These are phyloP conservation scores for Colletotrichum cordylinicola DNA, from an alignment of 2,329 filamentous ascomycete genomes.

Conservation along the genomic window DNA sequence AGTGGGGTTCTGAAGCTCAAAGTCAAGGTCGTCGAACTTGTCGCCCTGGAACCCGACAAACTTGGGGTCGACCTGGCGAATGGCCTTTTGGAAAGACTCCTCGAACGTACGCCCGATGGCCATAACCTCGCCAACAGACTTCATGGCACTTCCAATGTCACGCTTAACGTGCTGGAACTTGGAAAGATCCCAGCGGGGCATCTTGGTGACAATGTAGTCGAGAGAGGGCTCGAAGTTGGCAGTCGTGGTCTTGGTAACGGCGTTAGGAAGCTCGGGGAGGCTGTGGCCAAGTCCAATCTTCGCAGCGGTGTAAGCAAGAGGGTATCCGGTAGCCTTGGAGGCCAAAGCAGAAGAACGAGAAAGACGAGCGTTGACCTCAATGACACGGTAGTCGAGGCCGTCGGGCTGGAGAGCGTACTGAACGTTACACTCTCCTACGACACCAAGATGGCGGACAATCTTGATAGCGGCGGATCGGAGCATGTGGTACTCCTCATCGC, in stretches of 20 bases:
- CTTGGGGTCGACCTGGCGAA: constrained; percentile 92
- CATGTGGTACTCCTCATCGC: constrained; percentile 99
- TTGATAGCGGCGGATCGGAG: constrained; percentile 97
- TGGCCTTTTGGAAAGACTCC: constrained; percentile 98
- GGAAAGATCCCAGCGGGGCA: constrained; percentile 95
- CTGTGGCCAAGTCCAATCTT: constrained; percentile 98
- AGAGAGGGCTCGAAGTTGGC: constrained; percentile 98
- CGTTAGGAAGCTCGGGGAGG: constrained; percentile 94
- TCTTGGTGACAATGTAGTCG: constrained; percentile 98
- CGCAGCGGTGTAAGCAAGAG: constrained; percentile 94
- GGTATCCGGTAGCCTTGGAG: constrained; percentile 97
- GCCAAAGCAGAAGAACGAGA: constrained; percentile 96
- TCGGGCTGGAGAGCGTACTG: constrained; percentile 91
- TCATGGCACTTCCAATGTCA: constrained; percentile 97
- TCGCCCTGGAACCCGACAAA: constrained; percentile 95
- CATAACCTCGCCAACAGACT: constrained; percentile 99
- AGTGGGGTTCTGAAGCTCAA: constrained; percentile 88
- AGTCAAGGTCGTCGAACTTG: constrained; percentile 91
- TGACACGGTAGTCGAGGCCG: constrained; percentile 96
- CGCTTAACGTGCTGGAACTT: constrained; percentile 99
- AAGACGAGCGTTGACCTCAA: constrained; percentile 98
- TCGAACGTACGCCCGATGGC: constrained; percentile 98
- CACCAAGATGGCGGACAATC: constrained; percentile 95
- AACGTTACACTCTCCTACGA: constrained; percentile 96
- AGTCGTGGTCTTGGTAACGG: constrained; percentile 97